A percentile compares a stretch with the other conserved stretches of the same genome.
Conservation (phyloP, 768 basidiomycete species). For the Amanita molliuscula region DNA sequence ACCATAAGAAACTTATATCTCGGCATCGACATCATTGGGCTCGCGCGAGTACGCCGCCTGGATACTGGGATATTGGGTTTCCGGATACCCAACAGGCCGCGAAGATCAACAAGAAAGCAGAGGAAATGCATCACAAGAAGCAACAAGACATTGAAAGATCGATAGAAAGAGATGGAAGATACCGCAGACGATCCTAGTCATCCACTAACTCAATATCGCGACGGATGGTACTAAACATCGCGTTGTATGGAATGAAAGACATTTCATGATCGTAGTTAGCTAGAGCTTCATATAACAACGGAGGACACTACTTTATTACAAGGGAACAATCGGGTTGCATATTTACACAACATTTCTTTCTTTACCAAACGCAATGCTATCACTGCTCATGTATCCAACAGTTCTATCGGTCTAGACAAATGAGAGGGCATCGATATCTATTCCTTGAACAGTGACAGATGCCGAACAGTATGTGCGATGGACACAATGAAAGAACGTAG, state of each 20-base stretch:
- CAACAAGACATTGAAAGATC: slow-evolving; percentile 47
- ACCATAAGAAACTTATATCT: slow-evolving; percentile 64
- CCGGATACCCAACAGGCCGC: slow-evolving; percentile 75
- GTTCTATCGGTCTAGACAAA: background rate
- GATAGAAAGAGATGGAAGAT: slow-evolving; percentile 35
- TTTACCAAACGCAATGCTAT: background rate
- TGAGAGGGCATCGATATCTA: background rate
- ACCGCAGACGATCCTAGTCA: slow-evolving; percentile 17
- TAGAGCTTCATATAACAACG: background rate
- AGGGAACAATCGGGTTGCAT: background rate
- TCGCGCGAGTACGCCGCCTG: slow-evolving; percentile 67
- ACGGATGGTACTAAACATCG: no score
- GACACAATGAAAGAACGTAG: background rate
- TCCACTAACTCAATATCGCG: no score
- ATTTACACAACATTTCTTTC: background rate
- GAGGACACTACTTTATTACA: background rate
- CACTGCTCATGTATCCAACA: background rate
- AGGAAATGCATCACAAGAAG: slow-evolving; percentile 63
- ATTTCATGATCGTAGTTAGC: slow-evolving; percentile 15
- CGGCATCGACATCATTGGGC: slow-evolving; percentile 67
- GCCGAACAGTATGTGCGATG: background rate
- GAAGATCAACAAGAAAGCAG: slow-evolving; percentile 66
- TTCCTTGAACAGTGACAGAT: slow-evolving; percentile 1
- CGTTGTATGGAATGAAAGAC: slow-evolving; percentile 19
- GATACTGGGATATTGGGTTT: slow-evolving; percentile 88